A percentile compares a stretch with the other conserved stretches of the same genome.
Conservation (phyloP, 768 basidiomycete genomes). For the Mycena olivaceomarginata region DNA sequence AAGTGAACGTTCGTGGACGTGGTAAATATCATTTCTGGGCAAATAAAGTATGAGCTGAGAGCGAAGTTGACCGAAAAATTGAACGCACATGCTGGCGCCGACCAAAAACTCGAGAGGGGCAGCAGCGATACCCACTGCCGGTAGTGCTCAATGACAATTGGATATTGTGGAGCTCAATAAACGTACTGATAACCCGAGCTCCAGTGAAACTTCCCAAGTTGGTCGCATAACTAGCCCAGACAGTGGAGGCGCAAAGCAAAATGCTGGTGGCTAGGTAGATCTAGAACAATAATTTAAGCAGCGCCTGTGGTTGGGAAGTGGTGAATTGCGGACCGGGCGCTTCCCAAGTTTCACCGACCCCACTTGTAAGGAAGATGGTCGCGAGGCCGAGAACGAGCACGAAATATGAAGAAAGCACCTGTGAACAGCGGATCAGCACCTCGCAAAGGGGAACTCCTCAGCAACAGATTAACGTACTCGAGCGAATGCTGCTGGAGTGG, state of each 20-base stretch:
- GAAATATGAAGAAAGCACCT: conserved; percentile 23
- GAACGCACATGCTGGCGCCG: conserved; percentile 37
- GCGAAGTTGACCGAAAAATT: neutral
- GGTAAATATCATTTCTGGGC: conserved; percentile 33
- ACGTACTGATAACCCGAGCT: conserved; percentile 25
- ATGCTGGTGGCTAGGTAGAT: conserved; percentile 36
- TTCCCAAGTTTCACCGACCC: conserved; percentile 34
- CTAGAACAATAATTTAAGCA: conserved; percentile 7
- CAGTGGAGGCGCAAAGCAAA: conserved; percentile 32
- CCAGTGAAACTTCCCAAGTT: conserved; percentile 31
- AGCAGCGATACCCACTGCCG: conserved; percentile 31
- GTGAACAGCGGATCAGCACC: neutral
- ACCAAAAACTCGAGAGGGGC: conserved; percentile 39
- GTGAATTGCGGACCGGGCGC: conserved; percentile 14
- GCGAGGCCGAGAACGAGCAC: conserved; percentile 31
- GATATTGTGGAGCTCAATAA: neutral
- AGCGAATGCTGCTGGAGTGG: conserved; percentile 5
- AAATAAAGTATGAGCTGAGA: neutral
- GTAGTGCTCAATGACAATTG: neutral
- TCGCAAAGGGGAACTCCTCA: neutral
- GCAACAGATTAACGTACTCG: neutral
- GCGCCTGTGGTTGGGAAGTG: neutral
- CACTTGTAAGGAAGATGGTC: conserved; percentile 32
- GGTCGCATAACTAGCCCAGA: conserved; percentile 34
- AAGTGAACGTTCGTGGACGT: conserved; percentile 34